Evolutionary conservation across 2,329 filamentous ascomycete species (phyloP).

Genomic region (Colletotrichum sp.): DNA sequence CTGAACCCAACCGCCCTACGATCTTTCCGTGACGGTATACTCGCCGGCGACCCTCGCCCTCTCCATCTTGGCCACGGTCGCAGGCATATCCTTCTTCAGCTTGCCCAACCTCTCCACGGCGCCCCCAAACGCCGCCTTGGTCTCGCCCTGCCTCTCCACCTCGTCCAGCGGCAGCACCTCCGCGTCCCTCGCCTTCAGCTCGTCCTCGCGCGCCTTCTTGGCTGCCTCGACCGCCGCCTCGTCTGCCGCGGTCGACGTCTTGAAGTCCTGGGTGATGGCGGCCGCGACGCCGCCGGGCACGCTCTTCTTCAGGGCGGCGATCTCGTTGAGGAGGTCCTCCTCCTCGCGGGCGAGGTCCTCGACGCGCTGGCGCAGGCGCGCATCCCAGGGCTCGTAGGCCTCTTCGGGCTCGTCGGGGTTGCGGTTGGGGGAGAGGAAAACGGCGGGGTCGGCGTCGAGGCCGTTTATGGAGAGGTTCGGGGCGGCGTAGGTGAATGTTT

Average conservation of each 20-base stretch:
- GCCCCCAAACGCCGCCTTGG: conserved; percentile 50
- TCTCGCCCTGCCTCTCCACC: conserved; percentile 48
- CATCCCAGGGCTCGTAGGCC: conserved; percentile 65
- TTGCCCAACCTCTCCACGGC: conserved; percentile 57
- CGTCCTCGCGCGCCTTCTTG: conserved; percentile 21
- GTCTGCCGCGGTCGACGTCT: conserved; percentile 48
- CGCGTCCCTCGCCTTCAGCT: conserved; percentile 24
- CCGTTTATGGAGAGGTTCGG: conserved; percentile 70
- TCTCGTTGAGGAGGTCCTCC: conserved; percentile 68
- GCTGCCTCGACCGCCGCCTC: conserved; percentile 39
- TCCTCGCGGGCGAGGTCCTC: conserved; percentile 66
- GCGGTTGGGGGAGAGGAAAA: conserved; percentile 36
- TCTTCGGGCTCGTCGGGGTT: conserved; percentile 36
- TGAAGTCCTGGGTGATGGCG: conserved; percentile 47
- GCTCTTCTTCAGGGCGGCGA: conserved; percentile 62
- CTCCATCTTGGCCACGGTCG: conserved; percentile 69
- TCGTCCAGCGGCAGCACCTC: conserved; percentile 32
- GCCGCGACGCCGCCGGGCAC: conserved; percentile 52
- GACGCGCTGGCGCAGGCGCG: conserved; percentile 61
- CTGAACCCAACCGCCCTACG: background rate
- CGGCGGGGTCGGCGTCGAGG: conserved; percentile 48
- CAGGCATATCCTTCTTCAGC: conserved; percentile 65
- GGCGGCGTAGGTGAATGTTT: conserved; percentile 62
- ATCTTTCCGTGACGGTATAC: conserved; percentile 55
- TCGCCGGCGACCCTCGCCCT: conserved; percentile 64